Evolutionary conservation across 495 filamentous ascomycete species (phyloP).

Genomic region (Neurospora africana): DNA sequence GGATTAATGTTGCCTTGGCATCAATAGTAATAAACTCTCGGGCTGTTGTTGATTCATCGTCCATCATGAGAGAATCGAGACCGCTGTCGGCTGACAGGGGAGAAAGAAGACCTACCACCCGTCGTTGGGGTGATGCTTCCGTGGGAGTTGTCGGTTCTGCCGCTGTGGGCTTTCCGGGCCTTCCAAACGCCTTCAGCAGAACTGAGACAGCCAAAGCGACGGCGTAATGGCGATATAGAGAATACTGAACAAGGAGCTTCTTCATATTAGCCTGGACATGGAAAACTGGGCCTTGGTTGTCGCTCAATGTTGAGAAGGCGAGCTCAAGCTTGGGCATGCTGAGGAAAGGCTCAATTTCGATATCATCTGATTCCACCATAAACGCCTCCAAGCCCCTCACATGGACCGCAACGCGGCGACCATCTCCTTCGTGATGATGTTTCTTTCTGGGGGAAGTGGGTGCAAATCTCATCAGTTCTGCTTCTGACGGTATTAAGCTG

Average conservation of each 20-base stretch:
- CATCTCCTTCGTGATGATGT: conserved; percentile 57
- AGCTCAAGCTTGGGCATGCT: conserved; percentile 80
- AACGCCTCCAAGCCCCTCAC: conserved; percentile 75
- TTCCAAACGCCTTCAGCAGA: conserved; percentile 62
- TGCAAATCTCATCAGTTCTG: conserved; percentile 44
- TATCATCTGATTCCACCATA: conserved; percentile 76
- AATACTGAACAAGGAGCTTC: conserved; percentile 75
- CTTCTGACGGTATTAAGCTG: conserved; percentile 45
- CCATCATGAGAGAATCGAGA: conserved; percentile 22
- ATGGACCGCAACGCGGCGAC: conserved; percentile 70
- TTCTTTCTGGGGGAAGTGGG: conserved; percentile 52
- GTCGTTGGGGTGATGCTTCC: conserved; percentile 16
- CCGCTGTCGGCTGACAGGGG: conserved; percentile 16
- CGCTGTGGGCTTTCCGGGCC: conserved; percentile 25
- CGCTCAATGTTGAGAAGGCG: conserved; percentile 71
- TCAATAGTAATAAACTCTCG: conserved; percentile 72
- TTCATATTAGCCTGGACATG: conserved; percentile 75
- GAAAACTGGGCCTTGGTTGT: conserved; percentile 74
- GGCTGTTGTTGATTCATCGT: conserved; percentile 15
- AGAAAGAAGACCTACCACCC: conserved; percentile 27
- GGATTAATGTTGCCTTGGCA: conserved; percentile 64
- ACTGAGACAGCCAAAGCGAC: conserved; percentile 70
- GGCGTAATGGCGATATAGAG: conserved; percentile 89
- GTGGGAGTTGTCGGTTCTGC: conserved; percentile 8
- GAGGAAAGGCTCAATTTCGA: conserved; percentile 75